Evolutionary conservation across 2,329 filamentous ascomycete species (phyloP).

Genomic region (Colletotrichum echinochloae): DNA sequence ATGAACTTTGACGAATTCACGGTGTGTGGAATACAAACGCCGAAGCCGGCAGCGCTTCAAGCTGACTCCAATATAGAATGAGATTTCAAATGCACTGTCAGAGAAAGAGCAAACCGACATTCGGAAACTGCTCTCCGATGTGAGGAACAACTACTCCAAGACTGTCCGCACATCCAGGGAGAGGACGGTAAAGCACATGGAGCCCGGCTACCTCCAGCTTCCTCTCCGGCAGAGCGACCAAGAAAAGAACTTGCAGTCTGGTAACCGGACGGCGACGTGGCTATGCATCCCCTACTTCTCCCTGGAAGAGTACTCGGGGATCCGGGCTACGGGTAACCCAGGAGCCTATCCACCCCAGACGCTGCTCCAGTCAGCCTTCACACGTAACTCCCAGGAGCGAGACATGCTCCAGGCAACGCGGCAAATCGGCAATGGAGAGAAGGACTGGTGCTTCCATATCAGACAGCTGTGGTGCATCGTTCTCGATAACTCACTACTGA

Average conservation of each 20-base stretch:
- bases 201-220: slow-evolving; percentile 54
- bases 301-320: slow-evolving; percentile 57
- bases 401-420: slow-evolving; percentile 62
- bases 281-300: slow-evolving; percentile 62
- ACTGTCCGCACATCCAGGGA: slow-evolving; percentile 53
- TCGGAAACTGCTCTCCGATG: slow-evolving; percentile 51
- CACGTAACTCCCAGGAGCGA: slow-evolving; percentile 52
- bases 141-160: slow-evolving; percentile 54
- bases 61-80: slow-evolving; percentile 46
- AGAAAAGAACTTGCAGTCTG: slow-evolving; percentile 40
- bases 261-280: slow-evolving; percentile 50
- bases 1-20: slow-evolving; percentile 59
- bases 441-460: slow-evolving; percentile 59
- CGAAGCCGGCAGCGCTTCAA: background rate
- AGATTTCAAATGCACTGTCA: slow-evolving; percentile 47
- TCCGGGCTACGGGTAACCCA: slow-evolving; percentile 48
- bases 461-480: slow-evolving; percentile 62
- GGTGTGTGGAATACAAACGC: slow-evolving; percentile 44
- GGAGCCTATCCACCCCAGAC: slow-evolving; percentile 57
- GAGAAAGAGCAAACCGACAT: slow-evolving; percentile 50
- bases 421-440: slow-evolving; percentile 50
- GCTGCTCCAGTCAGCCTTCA: slow-evolving; percentile 58
- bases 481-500: slow-evolving; percentile 55
- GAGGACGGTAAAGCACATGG: slow-evolving; percentile 55
- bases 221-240: slow-evolving; percentile 45